Evolutionary conservation across 331 rosid genomes (phyloP), one percentile per base, ranked within the genome.

Genomic region (Stylosanthes scabra): DNA sequence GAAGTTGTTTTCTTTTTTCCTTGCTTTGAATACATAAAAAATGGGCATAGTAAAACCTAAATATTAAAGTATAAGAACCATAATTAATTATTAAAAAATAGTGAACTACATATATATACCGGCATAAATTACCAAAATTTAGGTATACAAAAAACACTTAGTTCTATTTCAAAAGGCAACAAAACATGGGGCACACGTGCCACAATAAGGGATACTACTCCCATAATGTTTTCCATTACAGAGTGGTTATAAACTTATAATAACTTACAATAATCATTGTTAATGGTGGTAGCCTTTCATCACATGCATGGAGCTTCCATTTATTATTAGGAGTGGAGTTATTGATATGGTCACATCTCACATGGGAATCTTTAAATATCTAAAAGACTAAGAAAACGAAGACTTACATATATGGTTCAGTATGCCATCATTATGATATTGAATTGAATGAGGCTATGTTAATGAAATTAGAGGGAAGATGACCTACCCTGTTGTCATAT

Each of bases 321-420:
- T 78, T 58, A 78, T 78, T 58, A 78, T 74, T 74, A 49, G 52
- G 81, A 65, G 45, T 9, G 75, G 42, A 69, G 68, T 63, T 45
- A 40, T 20, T 78, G 83, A 69, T 15, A 51, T 29, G 34, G 55
- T 52, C 83, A 78, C 78, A 63, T 57, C 47, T 52, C 83, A 78
- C 78, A 63, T 57, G 74, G 76, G 63, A 15, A 37, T 46, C 66
- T 75, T 57, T 31, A 46, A 46, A 37, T 34, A 16, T 3, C 6
- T 34, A 66, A 67, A 8, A 8, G 57, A 52, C 72, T 49, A 39
- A 9, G 10, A n/a, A 3, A 3, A 27, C 2, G 13, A 51, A 65
- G 14, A 54, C 54, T 20, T 20, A 20, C 25, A 20, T 20, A 69
- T 65, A 69, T 65, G 68, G 62, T 63, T 44, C 14, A 2, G 1